Evolutionary conservation across 306 rosid genomes (phyloP).

Genomic region (Trifolium dubium): DNA sequence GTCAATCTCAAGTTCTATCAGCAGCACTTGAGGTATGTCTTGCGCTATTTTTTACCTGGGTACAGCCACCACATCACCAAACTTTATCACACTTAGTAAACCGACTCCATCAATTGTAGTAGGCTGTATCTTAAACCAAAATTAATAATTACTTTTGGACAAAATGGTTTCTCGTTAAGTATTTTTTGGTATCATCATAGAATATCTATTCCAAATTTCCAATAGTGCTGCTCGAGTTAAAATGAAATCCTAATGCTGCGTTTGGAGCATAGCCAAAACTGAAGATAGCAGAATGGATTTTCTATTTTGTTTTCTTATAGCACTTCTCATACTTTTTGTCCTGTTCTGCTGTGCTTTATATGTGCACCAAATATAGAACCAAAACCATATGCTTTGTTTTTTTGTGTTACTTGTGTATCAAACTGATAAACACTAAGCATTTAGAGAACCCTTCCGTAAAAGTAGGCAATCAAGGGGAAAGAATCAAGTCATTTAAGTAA

Average conservation of each 20-base stretch:
- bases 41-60: slow-evolving; percentile 29
- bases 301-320: slow-evolving; percentile 3
- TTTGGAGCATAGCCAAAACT: not conserved
- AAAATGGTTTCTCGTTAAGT: slow-evolving; percentile 6
- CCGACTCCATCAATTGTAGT: slow-evolving; percentile 24
- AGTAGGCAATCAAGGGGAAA: not conserved
- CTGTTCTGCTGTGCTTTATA: not conserved
- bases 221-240: not conserved
- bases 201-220: slow-evolving; percentile 14
- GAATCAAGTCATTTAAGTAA: not conserved
- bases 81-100: not conserved
- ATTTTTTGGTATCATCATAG: not conserved
- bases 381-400: not conserved
- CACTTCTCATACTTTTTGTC: not conserved
- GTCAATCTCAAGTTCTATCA: slow-evolving; percentile 92
- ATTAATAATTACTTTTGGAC: slow-evolving; percentile 16
- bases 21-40: slow-evolving; percentile 86
- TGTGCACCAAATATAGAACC: slow-evolving; percentile 9
- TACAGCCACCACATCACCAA: not conserved
- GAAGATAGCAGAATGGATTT: not conserved
- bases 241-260: not conserved
- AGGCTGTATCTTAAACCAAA: slow-evolving; percentile 16
- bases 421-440: not conserved
- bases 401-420: not conserved
- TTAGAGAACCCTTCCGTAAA: not conserved